Evolutionary conservation across 805 yeast genomes (phyloP), one percentile per base, ranked within the genome.

Genomic region (Sugiyamaella lignohabitans): DNA sequence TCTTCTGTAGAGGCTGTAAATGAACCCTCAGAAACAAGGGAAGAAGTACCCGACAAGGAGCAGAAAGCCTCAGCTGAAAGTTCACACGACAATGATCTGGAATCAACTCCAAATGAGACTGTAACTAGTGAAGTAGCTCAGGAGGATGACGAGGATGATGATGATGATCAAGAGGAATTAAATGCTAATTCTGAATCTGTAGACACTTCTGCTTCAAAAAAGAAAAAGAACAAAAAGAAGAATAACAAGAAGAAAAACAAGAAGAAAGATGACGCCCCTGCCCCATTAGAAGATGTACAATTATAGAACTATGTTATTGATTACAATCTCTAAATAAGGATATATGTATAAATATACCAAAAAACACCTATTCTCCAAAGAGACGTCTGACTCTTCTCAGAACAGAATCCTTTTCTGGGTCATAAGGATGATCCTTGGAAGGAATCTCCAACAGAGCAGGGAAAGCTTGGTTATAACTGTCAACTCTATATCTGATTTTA

Each of bases 361-460:
- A 35, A 18, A 30, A 40, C 27, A 23, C 5, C 54, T 72, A 87
- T 69, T 93, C 98, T 39, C 98, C 98, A 70, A 91, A 89, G 53
- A 93, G 71, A 64, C 96, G 81, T 72, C 95, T 84, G 29, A 93
- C 98, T 65, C 95, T 84, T 69, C 91, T 82, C 67, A 93, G 75
- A 36, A 93, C 88, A 18, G 95, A 84, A 67, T 93, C 98, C 79
- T 91, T 93, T 65, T 91, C 98, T 18, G 98, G 98, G 65, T 93
- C 95, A 65, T 93, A 93, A 19, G 98, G 98, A 65, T 93, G 98
- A 62, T 93, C 98, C 71, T 93, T 93, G 14, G 97, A 87, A 22
- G 98, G 98, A 52, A 93, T 93, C 69, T 93, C 98, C 61, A 93
- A 73, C 41, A 93, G 79, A 2, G 98, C 97, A 5, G 98, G 98